These are phyloP conservation scores for Teratosphaeria destructans DNA, from an alignment of 2,329 filamentous ascomycete species.

Conservation along the genomic window DNA sequence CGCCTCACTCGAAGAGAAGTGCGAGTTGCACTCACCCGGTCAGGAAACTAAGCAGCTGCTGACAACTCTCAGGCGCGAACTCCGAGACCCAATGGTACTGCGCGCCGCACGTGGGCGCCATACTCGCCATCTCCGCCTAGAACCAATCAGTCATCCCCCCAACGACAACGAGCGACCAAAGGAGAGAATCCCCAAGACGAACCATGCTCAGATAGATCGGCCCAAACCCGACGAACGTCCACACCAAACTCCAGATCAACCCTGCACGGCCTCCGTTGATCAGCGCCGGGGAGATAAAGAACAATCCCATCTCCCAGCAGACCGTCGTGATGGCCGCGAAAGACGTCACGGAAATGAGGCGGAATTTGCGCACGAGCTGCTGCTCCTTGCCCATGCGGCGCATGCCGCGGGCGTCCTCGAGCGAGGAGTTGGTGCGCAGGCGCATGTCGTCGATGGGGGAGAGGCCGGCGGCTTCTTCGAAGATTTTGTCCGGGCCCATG, in stretches of 20 bases:
- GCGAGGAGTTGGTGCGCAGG: conserved; percentile 4
- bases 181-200: neutral
- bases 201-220: neutral
- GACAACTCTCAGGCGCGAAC: neutral
- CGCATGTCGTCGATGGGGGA: neutral
- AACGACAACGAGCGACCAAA: neutral
- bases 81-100: neutral
- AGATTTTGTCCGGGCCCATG: neutral
- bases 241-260: conserved; percentile 16
- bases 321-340: conserved; percentile 9
- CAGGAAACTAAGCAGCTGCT: neutral
- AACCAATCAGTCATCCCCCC: neutral
- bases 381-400: conserved; percentile 14
- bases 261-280: conserved; percentile 19
- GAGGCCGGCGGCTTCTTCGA: neutral
- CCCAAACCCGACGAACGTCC: conserved; percentile 8
- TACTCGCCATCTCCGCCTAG: conserved; percentile 17
- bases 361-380: conserved; percentile 10
- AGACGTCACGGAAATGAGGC: conserved; percentile 8
- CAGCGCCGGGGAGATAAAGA: conserved; percentile 8
- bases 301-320: conserved; percentile 11
- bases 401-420: conserved; percentile 5
- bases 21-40: neutral
- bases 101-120: neutral
- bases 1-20: neutral